Conservation (phyloP, 2,329 filamentous ascomycete genomes). For the Alternaria angustiovoidea region DNA sequence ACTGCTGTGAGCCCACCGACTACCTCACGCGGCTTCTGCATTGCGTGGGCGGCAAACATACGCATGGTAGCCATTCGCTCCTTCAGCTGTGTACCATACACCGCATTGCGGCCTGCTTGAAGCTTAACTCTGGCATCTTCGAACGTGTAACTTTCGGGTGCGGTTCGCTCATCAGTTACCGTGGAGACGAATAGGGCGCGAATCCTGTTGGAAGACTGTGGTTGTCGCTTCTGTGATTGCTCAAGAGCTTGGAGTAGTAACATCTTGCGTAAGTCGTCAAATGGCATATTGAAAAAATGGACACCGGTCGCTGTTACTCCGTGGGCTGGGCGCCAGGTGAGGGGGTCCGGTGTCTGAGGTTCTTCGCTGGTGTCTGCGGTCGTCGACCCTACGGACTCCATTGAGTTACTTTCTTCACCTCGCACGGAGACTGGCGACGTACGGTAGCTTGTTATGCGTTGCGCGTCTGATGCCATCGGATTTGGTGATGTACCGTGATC, state of each 20-base stretch:
- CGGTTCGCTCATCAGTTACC: background rate
- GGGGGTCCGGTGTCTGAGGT: background rate
- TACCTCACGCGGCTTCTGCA: background rate
- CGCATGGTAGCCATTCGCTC: background rate
- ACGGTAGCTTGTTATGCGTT: background rate
- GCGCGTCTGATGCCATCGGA: fast-evolving
- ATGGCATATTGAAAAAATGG: background rate
- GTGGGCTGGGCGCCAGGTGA: background rate
- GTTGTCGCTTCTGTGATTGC: background rate
- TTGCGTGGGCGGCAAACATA: background rate
- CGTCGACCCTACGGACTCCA: fast-evolving
- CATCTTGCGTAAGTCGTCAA: background rate
- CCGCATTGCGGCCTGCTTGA: background rate
- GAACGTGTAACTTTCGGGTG: background rate
- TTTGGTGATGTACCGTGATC: background rate
- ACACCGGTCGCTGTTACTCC: background rate
- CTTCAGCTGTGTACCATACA: background rate
- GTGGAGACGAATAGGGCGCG: background rate
- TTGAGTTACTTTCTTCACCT: fast-evolving
- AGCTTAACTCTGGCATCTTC: background rate
- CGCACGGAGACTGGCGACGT: too few species aligned
- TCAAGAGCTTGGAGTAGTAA: background rate
- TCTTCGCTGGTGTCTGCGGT: fast-evolving
- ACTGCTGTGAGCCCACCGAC: background rate
- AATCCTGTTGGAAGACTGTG: background rate